Conservation (phyloP, 2,329 filamentous ascomycete genomes). For the Paecilomyces formosus region DNA sequence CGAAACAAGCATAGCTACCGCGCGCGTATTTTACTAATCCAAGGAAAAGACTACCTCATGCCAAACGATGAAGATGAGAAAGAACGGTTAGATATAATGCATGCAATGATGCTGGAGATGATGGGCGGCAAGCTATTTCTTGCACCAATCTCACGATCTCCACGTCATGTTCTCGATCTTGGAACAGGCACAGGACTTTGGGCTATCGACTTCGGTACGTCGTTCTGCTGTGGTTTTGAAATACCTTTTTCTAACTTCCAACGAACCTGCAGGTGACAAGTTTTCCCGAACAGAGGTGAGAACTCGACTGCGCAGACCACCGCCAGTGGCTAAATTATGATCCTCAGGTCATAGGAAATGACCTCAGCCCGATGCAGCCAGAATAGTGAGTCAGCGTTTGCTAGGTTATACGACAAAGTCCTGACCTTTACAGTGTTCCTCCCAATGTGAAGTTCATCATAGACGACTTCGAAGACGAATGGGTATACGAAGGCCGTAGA, state of each 20-base stretch:
- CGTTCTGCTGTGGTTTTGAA: not conserved
- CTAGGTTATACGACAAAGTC: not conserved
- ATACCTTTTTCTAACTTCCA: not conserved
- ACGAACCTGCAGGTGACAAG: constrained; percentile 1
- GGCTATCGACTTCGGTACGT: constrained; percentile 8
- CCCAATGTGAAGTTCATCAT: constrained; percentile 51
- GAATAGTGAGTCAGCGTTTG: not conserved
- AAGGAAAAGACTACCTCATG: constrained; percentile 6
- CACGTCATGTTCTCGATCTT: constrained; percentile 6
- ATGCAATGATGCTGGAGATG: constrained; percentile 6
- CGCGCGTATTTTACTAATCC: not conserved
- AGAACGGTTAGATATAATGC: constrained; percentile 8
- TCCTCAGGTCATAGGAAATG: constrained; percentile 7
- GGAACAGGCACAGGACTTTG: constrained; percentile 9
- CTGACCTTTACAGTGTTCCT: constrained; percentile 30
- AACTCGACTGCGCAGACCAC: too few relatives aligned
- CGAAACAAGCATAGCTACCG: not conserved
- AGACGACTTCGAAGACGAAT: constrained; percentile 52
- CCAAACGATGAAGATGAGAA: constrained; percentile 9
- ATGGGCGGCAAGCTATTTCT: constrained; percentile 6
- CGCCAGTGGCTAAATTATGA: not conserved
- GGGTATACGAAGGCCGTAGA: constrained; percentile 40
- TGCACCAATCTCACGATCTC: constrained; percentile 4
- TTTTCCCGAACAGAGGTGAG: constrained; percentile 4
- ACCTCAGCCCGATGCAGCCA: constrained; percentile 7